These are phyloP conservation scores for Aureobasidium sp. DNA, from an alignment of 2,329 filamentous ascomycete species.

Conservation along the genomic window DNA sequence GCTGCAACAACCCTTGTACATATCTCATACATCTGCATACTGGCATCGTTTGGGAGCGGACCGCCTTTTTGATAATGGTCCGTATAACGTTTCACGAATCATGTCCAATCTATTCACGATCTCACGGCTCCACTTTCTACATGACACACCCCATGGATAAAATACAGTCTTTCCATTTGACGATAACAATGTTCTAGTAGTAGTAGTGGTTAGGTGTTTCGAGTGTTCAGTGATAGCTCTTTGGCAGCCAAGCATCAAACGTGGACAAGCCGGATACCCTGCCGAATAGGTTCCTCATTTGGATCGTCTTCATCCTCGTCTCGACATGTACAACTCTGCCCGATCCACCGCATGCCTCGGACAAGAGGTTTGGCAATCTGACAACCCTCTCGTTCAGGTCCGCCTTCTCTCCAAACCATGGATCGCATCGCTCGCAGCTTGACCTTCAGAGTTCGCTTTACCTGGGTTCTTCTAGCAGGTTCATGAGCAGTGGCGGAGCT, in stretches of 20 bases:
- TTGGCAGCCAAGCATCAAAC: not conserved
- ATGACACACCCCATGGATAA: not conserved
- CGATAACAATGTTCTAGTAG: not conserved
- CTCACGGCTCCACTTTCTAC: not conserved
- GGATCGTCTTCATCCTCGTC: not conserved
- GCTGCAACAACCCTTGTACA: not conserved
- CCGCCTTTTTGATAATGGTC: not conserved
- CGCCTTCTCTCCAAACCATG: not conserved
- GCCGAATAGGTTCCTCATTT: not conserved
- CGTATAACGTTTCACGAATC: not conserved
- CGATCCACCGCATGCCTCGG: not conserved
- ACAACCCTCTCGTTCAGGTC: not conserved
- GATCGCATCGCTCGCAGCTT: not conserved
- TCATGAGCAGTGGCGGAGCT: too few species aligned
- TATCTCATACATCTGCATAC: not conserved
- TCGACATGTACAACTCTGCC: not conserved
- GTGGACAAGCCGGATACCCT: not conserved
- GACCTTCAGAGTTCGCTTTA: not conserved
- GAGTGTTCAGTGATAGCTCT: not conserved
- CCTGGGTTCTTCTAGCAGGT: not conserved
- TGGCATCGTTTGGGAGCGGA: not conserved
- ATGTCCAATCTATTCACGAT: conserved; percentile 5
- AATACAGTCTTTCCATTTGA: not conserved
- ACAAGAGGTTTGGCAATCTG: not conserved
- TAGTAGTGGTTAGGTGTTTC: not conserved